A percentile compares a stretch with the other conserved stretches of the same genome.
These are phyloP conservation scores for Misopates orontium DNA, from an alignment of 257 asterid species.

Conservation along the genomic window DNA sequence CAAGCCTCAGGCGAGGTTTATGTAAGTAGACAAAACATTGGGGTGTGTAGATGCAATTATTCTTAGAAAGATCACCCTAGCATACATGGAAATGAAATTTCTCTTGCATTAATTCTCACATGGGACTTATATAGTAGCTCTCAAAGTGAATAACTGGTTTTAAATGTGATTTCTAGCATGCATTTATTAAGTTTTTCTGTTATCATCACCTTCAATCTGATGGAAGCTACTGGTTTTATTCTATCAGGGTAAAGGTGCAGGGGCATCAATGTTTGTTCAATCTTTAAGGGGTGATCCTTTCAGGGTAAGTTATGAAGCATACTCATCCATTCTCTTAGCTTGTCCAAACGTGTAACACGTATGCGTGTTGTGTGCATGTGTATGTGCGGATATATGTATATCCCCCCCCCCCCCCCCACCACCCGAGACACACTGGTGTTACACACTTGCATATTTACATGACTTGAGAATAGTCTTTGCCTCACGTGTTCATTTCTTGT, in stretches of 20 bases:
- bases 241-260: slow-evolving; percentile 80
- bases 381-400: no score
- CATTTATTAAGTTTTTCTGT: slow-evolving; percentile 1
- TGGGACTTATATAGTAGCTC: background rate
- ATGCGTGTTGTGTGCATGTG: no score
- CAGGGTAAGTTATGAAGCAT: slow-evolving; percentile 54
- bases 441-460: slow-evolving; percentile 2
- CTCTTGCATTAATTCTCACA: no score
- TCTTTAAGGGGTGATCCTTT: slow-evolving; percentile 94
- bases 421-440: background rate
- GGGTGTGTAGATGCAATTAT: no score
- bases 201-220: background rate
- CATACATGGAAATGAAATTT: background rate
- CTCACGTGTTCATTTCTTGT: slow-evolving; percentile 18
- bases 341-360: no score
- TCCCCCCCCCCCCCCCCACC: no score
- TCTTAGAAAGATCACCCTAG: background rate
- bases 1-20: no score
- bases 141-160: background rate
- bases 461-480: slow-evolving; percentile 10
- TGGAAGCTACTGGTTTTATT: slow-evolving; percentile 20
- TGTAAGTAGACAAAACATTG: no score
- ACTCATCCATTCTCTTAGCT: background rate
- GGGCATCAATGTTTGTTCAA: slow-evolving; percentile 92
- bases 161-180: background rate